phyloP scores from a whole-genome alignment of 768 basidiomycete species.

The Chiua virens region DNA sequence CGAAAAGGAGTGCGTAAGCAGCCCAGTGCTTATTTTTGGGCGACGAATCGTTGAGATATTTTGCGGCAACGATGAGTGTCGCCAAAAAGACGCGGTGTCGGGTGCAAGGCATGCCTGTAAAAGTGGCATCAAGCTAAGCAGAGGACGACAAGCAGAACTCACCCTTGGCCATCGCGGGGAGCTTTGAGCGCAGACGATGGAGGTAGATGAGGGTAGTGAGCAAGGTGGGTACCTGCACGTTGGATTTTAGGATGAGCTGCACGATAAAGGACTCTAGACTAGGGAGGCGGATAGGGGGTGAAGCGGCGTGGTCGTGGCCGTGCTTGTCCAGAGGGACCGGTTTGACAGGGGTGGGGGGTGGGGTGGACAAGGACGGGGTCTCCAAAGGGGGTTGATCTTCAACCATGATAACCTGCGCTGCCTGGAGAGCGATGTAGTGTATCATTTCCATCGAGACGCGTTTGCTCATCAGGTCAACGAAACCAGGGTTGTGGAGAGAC shows the following conservation, averaged over 20 bases:
- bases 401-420: constrained; percentile 72
- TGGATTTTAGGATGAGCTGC: constrained; percentile 74
- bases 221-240: constrained; percentile 89
- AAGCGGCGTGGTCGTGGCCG: constrained; percentile 19
- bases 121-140: constrained; percentile 9
- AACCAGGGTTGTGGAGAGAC: constrained; percentile 73
- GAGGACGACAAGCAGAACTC: constrained; percentile 22
- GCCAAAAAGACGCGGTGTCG: constrained; percentile 96
- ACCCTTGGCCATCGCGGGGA: constrained; percentile 88
- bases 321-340: constrained; percentile 35
- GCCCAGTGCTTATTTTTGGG: constrained; percentile 97
- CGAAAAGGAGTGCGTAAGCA: constrained; percentile 71
- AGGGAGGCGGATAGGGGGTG: constrained; percentile 44
- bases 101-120: constrained; percentile 77
- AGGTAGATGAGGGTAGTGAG: constrained; percentile 91
- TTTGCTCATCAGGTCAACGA: constrained; percentile 75
- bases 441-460: constrained; percentile 87
- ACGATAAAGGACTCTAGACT: constrained; percentile 83
- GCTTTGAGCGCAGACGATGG: constrained; percentile 75
- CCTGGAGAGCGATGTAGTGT: constrained; percentile 76
- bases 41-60: constrained; percentile 96
- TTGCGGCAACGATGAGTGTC: constrained; percentile 91
- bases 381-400: constrained; percentile 45
- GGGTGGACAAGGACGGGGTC: constrained; percentile 51
- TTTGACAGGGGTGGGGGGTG: constrained; percentile 66